A percentile compares a stretch with the other conserved stretches of the same genome.
Conservation (phyloP, 176 grass and related monocot species). For the Tuctoria greenei region DNA sequence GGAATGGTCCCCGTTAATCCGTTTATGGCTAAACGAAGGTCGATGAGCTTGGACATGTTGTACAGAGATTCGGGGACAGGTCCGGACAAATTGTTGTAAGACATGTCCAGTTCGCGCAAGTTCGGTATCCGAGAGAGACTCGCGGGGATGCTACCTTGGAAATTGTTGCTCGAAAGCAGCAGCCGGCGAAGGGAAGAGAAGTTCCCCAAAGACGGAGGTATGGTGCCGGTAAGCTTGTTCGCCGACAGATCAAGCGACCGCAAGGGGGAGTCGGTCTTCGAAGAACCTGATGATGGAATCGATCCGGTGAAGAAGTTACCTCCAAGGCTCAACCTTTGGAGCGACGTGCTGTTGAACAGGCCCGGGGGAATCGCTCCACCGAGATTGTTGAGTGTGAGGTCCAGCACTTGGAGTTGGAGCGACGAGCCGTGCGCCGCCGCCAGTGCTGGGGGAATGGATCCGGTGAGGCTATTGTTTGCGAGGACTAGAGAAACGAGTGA, state of each 20-base stretch:
- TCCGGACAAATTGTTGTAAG: constrained; percentile 28
- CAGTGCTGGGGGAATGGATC: neutral
- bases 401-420: neutral
- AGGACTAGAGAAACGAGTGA: neutral
- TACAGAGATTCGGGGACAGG: constrained; percentile 15
- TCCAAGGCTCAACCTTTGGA: neutral
- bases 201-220: neutral
- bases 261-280: neutral
- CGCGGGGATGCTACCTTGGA: constrained; percentile 23
- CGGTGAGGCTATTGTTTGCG: neutral
- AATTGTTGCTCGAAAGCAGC: neutral
- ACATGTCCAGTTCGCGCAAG: constrained; percentile 13
- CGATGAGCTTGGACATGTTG: constrained; percentile 18
- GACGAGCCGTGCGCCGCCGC: neutral
- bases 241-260: neutral
- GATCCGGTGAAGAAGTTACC: neutral
- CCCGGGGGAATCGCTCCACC: neutral
- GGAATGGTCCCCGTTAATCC: neutral
- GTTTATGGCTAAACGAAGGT: neutral
- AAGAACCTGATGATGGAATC: neutral
- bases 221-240: neutral
- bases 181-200: neutral
- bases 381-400: neutral
- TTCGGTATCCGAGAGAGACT: neutral
- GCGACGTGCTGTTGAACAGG: constrained; percentile 6